These are phyloP conservation scores for Mycosphaerella sp. DNA, from an alignment of 2,329 filamentous ascomycete species.

Conservation along the genomic window DNA sequence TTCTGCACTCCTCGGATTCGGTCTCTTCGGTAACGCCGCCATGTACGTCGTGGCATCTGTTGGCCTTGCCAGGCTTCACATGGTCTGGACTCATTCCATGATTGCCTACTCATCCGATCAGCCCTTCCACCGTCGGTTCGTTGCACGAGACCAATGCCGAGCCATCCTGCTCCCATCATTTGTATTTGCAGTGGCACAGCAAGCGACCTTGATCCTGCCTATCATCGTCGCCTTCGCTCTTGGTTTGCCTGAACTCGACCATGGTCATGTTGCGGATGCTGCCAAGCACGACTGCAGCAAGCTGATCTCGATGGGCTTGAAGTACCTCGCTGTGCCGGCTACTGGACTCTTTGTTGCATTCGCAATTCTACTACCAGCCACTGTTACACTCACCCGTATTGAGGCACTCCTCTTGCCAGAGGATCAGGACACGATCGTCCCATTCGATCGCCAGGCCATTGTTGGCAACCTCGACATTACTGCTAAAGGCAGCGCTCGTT, in stretches of 20 bases:
- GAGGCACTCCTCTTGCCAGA: slow-evolving; percentile 81
- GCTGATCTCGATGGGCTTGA: slow-evolving; percentile 38
- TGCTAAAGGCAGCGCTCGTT: slow-evolving; percentile 51
- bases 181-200: slow-evolving; percentile 53
- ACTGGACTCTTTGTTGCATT: slow-evolving; percentile 48
- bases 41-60: slow-evolving; percentile 54
- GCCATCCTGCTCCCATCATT: slow-evolving; percentile 63
- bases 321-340: slow-evolving; percentile 33
- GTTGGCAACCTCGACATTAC: slow-evolving; percentile 63
- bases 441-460: slow-evolving; percentile 79
- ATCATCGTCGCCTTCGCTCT: slow-evolving; percentile 45
- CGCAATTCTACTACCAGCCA: slow-evolving; percentile 69
- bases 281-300: slow-evolving; percentile 23
- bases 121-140: slow-evolving; percentile 62
- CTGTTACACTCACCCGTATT: slow-evolving; percentile 70
- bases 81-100: slow-evolving; percentile 80
- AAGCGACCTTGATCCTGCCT: slow-evolving; percentile 46
- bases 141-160: slow-evolving; percentile 58
- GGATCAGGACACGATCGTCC: slow-evolving; percentile 74
- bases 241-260: slow-evolving; percentile 35
- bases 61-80: slow-evolving; percentile 59
- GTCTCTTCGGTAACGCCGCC: slow-evolving; percentile 42
- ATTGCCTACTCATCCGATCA: slow-evolving; percentile 62
- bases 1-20: slow-evolving; percentile 37
- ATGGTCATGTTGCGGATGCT: slow-evolving; percentile 23